Conservation (phyloP, 208 protist genomes). For the Crithidia mellificae region DNA sequence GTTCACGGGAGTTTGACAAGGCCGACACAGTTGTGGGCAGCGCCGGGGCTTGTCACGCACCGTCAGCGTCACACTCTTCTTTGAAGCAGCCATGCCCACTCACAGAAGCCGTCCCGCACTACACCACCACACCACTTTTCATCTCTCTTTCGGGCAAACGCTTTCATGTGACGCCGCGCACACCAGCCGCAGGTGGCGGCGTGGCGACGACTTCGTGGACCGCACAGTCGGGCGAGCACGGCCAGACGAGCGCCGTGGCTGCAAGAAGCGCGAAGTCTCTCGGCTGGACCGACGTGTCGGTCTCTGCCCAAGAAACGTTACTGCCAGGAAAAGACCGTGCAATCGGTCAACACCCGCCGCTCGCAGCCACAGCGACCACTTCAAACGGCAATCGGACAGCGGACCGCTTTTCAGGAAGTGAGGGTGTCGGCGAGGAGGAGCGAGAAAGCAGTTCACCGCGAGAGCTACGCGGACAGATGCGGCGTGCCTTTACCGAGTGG, state of each 20-base stretch:
- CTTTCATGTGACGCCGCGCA: background rate
- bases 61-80: too few species aligned
- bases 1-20: background rate
- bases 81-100: too few species aligned
- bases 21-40: too few species aligned
- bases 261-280: too few species aligned
- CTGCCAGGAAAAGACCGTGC: too few species aligned
- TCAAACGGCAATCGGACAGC: too few species aligned
- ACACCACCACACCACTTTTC: background rate
- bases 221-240: background rate
- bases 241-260: background rate
- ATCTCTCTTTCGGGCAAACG: slow-evolving; percentile 1
- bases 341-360: too few species aligned
- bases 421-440: background rate
- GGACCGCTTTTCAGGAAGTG: background rate
- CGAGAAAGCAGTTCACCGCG: background rate
- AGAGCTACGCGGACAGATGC: background rate
- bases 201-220: slow-evolving; percentile 8
- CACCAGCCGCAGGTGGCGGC: background rate
- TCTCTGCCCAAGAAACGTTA: too few species aligned
- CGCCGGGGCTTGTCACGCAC: too few species aligned
- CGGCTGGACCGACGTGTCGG: too few species aligned
- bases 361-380: too few species aligned
- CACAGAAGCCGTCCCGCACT: background rate
- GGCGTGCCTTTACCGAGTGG: slow-evolving; percentile 5